These are phyloP conservation scores for Francoa sonchifolia DNA, from an alignment of 441 rosid species.

Conservation along the genomic window DNA sequence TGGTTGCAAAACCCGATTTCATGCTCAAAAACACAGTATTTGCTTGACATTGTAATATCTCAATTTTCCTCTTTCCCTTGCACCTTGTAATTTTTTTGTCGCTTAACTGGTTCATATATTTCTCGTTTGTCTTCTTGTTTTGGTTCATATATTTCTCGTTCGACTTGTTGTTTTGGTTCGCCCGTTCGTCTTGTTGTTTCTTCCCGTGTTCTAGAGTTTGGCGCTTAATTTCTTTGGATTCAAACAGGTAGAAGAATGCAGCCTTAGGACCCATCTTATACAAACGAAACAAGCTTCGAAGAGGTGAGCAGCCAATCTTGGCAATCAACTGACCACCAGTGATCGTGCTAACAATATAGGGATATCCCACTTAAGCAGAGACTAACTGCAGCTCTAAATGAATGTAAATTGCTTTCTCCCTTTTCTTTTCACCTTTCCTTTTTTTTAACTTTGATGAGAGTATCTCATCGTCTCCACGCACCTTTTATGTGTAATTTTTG, in stretches of 20 bases:
- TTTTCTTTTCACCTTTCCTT: not conserved
- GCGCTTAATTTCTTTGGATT: constrained; percentile 4
- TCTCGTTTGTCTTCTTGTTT: too few species aligned
- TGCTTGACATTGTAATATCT: not conserved
- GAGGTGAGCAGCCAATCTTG: constrained; percentile 12
- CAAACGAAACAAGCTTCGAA: constrained; percentile 36
- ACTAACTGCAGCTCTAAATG: constrained; percentile 10
- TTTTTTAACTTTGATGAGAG: constrained; percentile 7
- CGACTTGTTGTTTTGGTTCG: not conserved
- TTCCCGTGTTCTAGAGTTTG: not conserved
- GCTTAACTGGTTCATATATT: too few species aligned
- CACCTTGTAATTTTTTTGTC: too few species aligned
- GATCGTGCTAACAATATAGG: constrained; percentile 21
- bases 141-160: too few species aligned
- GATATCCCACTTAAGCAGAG: constrained; percentile 10
- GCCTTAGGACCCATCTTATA: constrained; percentile 53
- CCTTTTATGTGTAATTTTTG: constrained; percentile 11
- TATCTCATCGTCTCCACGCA: constrained; percentile 5
- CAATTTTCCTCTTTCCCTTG: not conserved
- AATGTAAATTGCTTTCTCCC: constrained; percentile 23
- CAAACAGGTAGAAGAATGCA: constrained; percentile 55
- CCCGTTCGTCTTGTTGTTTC: not conserved
- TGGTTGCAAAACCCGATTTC: not conserved
- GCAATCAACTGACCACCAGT: constrained; percentile 8
- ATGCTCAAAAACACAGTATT: not conserved